Conservation (phyloP, 139 green algal species). For the Chlamydomonas eustigma region DNA sequence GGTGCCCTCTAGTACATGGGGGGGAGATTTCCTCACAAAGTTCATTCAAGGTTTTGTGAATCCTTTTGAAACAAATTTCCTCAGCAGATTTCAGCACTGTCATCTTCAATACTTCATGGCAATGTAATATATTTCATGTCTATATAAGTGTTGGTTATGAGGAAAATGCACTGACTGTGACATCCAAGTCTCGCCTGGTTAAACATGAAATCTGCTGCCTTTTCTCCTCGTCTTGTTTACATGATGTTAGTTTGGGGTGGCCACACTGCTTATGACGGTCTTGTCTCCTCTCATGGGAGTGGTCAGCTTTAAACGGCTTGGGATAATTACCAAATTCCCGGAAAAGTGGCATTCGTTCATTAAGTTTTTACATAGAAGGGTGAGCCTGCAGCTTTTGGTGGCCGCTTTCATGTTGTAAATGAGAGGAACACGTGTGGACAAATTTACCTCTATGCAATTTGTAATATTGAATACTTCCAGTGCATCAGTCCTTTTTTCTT, state of each 20-base stretch:
- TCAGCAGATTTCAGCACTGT: not conserved
- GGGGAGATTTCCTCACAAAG: not conserved
- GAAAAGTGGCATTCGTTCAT: constrained; percentile 37
- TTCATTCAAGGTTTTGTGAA: not conserved
- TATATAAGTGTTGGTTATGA: not conserved
- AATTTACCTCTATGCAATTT: not conserved
- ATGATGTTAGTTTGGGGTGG: constrained; percentile 50
- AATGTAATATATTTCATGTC: too few relatives aligned
- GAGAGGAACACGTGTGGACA: not conserved
- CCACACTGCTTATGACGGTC: constrained; percentile 38
- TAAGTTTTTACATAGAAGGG: constrained; percentile 50
- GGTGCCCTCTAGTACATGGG: not conserved
- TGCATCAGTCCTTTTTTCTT: not conserved
- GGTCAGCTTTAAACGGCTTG: constrained; percentile 49
- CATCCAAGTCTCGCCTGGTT: not conserved
- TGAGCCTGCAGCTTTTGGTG: not conserved
- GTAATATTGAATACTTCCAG: not conserved
- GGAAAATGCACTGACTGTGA: not conserved
- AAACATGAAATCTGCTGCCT: not conserved
- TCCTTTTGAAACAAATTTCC: not conserved
- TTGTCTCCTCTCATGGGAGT: constrained; percentile 42
- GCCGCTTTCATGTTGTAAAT: not conserved
- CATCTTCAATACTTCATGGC: not conserved
- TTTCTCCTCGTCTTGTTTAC: too few relatives aligned
- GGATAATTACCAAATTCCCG: constrained; percentile 48